phyloP scores from a whole-genome alignment of 495 filamentous ascomycete genomes.

The Aspergillus incahuasiensis region DNA sequence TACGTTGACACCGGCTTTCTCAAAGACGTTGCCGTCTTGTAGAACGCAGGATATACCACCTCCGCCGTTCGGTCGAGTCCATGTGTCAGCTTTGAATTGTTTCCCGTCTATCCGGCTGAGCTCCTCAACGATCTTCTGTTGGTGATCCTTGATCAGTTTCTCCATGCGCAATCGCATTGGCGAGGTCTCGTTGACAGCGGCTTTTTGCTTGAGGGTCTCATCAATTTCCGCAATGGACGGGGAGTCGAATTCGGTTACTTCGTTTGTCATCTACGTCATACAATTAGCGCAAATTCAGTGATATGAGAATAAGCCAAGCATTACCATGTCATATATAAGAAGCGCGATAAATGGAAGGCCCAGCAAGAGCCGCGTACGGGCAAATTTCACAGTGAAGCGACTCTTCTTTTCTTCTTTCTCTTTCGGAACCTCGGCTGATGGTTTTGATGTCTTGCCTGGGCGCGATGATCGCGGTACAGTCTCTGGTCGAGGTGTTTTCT shows the following conservation, averaged over 20 bases:
- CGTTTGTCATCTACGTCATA: conserved; percentile 37
- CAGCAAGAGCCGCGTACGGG: conserved; percentile 53
- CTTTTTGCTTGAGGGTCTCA: conserved; percentile 39
- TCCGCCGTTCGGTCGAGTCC: conserved; percentile 83
- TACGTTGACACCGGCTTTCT: conserved; percentile 96
- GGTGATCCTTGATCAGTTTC: conserved; percentile 85
- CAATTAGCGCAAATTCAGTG: conserved; percentile 6
- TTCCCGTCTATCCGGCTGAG: conserved; percentile 79
- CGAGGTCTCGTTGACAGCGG: conserved; percentile 52
- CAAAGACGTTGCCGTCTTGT: conserved; percentile 93
- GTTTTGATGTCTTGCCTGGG: not conserved
- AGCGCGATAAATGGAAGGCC: conserved; percentile 58
- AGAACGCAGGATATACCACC: conserved; percentile 86
- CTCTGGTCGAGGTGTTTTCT: conserved; percentile 18
- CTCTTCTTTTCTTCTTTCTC: not conserved
- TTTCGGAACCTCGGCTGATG: not conserved
- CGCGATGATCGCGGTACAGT: not conserved
- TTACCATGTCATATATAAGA: conserved; percentile 66
- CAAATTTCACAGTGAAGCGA: conserved; percentile 43
- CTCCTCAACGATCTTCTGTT: conserved; percentile 76
- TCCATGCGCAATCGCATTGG: conserved; percentile 99
- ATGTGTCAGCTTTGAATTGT: conserved; percentile 76
- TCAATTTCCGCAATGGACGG: conserved; percentile 54
- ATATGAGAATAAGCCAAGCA: not conserved
- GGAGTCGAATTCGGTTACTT: conserved; percentile 50